phyloP scores from a whole-genome alignment of 202 grass and related monocot species.

The Cymbopogon flexuosus region DNA sequence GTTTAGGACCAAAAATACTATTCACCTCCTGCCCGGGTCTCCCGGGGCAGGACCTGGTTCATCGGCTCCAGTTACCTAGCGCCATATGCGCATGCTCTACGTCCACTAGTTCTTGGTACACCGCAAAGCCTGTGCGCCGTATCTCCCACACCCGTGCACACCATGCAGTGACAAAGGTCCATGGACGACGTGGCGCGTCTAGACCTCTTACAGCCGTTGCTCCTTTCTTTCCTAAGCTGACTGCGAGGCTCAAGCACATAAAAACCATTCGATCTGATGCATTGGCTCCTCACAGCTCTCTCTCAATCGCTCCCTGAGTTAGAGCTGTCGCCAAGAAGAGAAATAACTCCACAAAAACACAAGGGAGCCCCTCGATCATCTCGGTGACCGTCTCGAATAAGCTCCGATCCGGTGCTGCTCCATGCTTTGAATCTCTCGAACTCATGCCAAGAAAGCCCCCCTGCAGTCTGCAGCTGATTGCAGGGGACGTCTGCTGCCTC shows the following conservation, averaged over 20 bases:
- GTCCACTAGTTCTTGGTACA: conserved; percentile 3
- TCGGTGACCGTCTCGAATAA: conserved; percentile 20
- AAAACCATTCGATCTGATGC: conserved; percentile 3
- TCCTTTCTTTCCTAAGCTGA: neutral
- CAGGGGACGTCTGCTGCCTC: conserved; percentile 35
- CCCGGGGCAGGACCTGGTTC: too few relatives aligned
- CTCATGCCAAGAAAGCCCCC: neutral
- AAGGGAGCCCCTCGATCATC: conserved; percentile 19
- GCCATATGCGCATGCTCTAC: neutral
- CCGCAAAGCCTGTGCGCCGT: neutral
- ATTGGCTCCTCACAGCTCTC: conserved; percentile 48
- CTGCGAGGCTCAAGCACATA: conserved; percentile 17
- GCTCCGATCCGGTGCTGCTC: neutral
- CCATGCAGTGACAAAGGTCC: neutral
- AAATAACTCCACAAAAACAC: conserved; percentile 42
- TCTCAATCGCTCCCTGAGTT: conserved; percentile 49
- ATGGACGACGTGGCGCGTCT: neutral
- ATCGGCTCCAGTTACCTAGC: too few relatives aligned
- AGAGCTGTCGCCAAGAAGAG: conserved; percentile 40
- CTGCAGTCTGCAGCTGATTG: conserved; percentile 11
- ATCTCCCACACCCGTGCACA: neutral
- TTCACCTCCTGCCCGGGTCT: neutral
- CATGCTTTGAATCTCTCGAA: conserved; percentile 9
- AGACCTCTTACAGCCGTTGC: neutral
- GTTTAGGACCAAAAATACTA: neutral